Conservation (phyloP, 192 early-diverging fungal species). For the Fimicolochytrium jonesii region DNA sequence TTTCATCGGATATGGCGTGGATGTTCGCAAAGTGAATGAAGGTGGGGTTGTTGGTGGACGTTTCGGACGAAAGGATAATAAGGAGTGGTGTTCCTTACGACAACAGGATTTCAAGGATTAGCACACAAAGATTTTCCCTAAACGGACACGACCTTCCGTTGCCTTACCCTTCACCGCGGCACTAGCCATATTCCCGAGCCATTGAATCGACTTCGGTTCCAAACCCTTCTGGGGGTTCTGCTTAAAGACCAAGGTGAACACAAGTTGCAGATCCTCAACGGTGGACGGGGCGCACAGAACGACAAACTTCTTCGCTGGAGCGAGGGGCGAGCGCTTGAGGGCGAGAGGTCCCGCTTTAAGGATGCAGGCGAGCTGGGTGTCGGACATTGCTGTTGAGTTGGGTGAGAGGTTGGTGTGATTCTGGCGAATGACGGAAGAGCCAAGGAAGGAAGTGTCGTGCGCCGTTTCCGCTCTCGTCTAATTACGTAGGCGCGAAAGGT, state of each 20-base stretch:
- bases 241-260: constrained; percentile 11
- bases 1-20: constrained; percentile 21
- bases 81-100: constrained; percentile 20
- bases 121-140: too few relatives aligned
- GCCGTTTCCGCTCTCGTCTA: too few relatives aligned
- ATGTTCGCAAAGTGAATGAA: constrained; percentile 27
- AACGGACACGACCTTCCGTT: too few relatives aligned
- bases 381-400: too few relatives aligned
- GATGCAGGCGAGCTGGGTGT: background rate
- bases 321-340: constrained; percentile 8
- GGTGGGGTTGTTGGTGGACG: background rate
- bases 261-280: background rate
- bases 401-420: too few relatives aligned
- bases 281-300: constrained; percentile 14
- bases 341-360: constrained; percentile 16
- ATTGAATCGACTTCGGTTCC: background rate
- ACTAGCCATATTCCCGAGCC: constrained; percentile 16
- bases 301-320: constrained; percentile 8
- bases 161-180: constrained; percentile 11
- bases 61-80: constrained; percentile 2
- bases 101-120: too few relatives aligned
- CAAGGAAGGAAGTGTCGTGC: too few relatives aligned
- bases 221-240: background rate
- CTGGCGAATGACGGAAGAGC: too few relatives aligned
- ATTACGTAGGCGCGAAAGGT: too few relatives aligned